Evolutionary conservation across 805 yeast genomes (phyloP).

Genomic region (Naumovozyma baii): DNA sequence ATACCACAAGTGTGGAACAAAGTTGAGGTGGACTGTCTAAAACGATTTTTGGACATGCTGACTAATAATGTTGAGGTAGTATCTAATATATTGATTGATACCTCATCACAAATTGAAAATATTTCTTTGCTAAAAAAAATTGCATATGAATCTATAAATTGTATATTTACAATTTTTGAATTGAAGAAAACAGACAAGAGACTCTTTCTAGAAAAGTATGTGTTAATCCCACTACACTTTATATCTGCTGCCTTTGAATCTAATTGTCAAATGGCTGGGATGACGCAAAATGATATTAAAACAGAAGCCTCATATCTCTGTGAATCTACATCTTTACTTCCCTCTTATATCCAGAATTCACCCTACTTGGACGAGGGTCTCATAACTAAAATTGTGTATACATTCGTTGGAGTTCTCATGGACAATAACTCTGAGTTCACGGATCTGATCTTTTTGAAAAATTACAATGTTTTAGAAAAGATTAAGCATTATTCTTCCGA

Average conservation of each 20-base stretch:
- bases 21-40: conserved; percentile 7
- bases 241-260: conserved; percentile 27
- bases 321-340: conserved; percentile 15
- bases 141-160: conserved; percentile 29
- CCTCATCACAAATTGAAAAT: neutral
- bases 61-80: conserved; percentile 12
- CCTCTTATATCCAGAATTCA: conserved; percentile 15
- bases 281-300: neutral
- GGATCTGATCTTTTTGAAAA: conserved; percentile 8
- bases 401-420: conserved; percentile 26
- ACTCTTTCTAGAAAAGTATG: conserved; percentile 38
- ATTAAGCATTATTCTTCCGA: conserved; percentile 16
- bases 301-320: conserved; percentile 11
- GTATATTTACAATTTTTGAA: conserved; percentile 35
- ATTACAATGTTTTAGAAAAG: conserved; percentile 12
- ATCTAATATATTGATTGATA: conserved; percentile 3
- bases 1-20: conserved; percentile 7
- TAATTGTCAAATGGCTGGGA: conserved; percentile 17
- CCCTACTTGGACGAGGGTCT: conserved; percentile 39
- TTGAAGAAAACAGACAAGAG: conserved; percentile 35
- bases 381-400: conserved; percentile 51
- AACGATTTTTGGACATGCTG: conserved; percentile 13
- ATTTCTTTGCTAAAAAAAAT: conserved; percentile 13
- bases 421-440: conserved; percentile 8
- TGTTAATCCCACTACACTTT: conserved; percentile 35